phyloP scores from a whole-genome alignment of 768 basidiomycete genomes.

The Termitomyces sp. region DNA sequence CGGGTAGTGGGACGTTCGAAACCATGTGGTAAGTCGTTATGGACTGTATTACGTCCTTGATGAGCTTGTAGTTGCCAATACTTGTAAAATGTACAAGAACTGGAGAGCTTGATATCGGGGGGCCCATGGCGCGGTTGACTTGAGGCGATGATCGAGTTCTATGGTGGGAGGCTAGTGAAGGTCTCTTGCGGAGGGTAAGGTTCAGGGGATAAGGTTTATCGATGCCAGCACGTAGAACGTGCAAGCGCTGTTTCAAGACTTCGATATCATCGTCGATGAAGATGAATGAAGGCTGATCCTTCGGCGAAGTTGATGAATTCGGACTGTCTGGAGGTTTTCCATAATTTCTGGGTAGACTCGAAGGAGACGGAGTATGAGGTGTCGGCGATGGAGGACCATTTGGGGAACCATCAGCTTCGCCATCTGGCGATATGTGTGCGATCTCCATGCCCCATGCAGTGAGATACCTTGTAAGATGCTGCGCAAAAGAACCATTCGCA shows the following conservation, averaged over 20 bases:
- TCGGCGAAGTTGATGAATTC: conserved; percentile 9
- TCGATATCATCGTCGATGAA: conserved; percentile 92
- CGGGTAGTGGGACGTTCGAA: conserved; percentile 53
- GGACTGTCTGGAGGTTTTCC: conserved; percentile 1
- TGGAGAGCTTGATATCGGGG: conserved; percentile 29
- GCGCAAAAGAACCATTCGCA: conserved; percentile 84
- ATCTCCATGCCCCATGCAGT: conserved; percentile 96
- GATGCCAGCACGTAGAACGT: conserved; percentile 56
- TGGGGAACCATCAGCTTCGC: conserved; percentile 37
- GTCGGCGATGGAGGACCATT: conserved; percentile 14
- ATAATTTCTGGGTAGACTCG: conserved; percentile 5
- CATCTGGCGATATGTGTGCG: conserved; percentile 65
- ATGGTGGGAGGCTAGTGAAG: conserved; percentile 61
- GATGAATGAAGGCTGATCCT: conserved; percentile 50
- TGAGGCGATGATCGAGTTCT: conserved; percentile 80
- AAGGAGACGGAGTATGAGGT: conserved; percentile 1
- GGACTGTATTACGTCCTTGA: conserved; percentile 81
- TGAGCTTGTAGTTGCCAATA: conserved; percentile 79
- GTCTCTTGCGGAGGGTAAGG: conserved; percentile 50
- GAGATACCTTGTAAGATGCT: conserved; percentile 88
- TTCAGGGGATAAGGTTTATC: conserved; percentile 43
- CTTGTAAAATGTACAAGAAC: conserved; percentile 91
- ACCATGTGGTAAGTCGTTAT: conserved; percentile 44
- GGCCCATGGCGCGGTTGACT: conserved; percentile 52
- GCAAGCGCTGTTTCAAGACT: conserved; percentile 70